These are phyloP conservation scores for Colletotrichum horii DNA, from an alignment of 2,329 filamentous ascomycete species.

Conservation along the genomic window DNA sequence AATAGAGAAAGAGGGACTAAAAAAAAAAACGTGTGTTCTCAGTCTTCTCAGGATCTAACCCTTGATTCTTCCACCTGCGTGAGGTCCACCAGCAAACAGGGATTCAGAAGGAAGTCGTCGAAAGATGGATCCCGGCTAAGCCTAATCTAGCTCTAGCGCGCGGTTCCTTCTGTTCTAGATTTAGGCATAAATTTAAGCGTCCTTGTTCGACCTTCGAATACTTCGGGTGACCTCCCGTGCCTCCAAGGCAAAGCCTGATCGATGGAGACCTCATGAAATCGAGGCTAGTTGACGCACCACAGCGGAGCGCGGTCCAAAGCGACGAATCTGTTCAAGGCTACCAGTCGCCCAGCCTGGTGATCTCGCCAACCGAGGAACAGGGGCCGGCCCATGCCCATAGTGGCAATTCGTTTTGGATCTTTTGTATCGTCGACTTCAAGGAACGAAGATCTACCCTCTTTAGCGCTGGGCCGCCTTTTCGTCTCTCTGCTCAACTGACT, in stretches of 20 bases:
- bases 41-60: neutral
- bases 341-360: neutral
- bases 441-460: neutral
- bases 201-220: neutral
- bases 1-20: neutral
- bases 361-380: neutral
- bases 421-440: neutral
- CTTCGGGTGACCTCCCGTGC: neutral
- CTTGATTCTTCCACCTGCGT: neutral
- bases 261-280: neutral
- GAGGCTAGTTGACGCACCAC: neutral
- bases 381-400: neutral
- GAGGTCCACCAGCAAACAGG: neutral
- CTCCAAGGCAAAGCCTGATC: neutral
- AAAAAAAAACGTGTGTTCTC: neutral
- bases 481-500: neutral
- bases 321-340: neutral
- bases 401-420: neutral
- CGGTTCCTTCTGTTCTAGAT: neutral
- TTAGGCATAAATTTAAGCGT: neutral
- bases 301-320: neutral
- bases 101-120: neutral
- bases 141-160: neutral
- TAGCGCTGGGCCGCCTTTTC: neutral
- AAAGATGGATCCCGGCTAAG: neutral